Base-by-base conservation (phyloP, 768 basidiomycete genomes). In the Cystobasidium ongulense region DNA sequence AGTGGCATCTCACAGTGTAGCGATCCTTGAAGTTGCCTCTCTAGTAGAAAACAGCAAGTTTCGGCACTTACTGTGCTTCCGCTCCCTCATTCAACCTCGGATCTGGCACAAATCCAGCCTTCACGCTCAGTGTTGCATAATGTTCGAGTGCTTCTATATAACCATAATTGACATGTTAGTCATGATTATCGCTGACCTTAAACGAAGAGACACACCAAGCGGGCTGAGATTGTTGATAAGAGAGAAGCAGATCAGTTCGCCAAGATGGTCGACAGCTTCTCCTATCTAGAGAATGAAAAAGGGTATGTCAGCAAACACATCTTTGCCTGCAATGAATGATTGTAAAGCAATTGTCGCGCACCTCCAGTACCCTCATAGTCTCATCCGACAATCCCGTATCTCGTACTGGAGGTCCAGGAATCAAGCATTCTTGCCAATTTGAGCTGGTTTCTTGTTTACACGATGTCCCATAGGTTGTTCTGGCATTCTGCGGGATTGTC, bases 241-340 rank as follows among this genome's bases (percentile, higher is more conserved):
- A 5, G 63, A 64, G 33, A 64, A 64, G 38, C 63, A 39, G 36
- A 64, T 64, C 7, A 64, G 35, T 64, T 64, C 63, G 25, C 63
- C 63, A 3, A 64, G 41, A 64, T 38, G 36, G 27, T 64, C 33
- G 13, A 64, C 63, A 36, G 63, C 35, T 46, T 64, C 63, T 11
- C 36, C 63, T 7, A 64, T 64, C 63, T 64, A 31, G 57, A n/a
- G n/a, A n/a, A n/a, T 59, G 25, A 31, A 59, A n/a, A 59, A 15
- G 25, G 57, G 11, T 31, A 59, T 59, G 13, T 13, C 13, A 46
- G 13, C 27, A 11, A 59, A 25, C 57, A 13, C 57, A 13, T n/a
- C 13, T 13, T 13, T 13, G n/a, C 43, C 13, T 13, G 43, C 13
- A 13, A 46, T 46, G 43, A 13, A 46, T 46, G 43, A n/a, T 46